Conservation (phyloP, 371 early-diverging fungal species). For the Apophysomyces trapeziformis region DNA sequence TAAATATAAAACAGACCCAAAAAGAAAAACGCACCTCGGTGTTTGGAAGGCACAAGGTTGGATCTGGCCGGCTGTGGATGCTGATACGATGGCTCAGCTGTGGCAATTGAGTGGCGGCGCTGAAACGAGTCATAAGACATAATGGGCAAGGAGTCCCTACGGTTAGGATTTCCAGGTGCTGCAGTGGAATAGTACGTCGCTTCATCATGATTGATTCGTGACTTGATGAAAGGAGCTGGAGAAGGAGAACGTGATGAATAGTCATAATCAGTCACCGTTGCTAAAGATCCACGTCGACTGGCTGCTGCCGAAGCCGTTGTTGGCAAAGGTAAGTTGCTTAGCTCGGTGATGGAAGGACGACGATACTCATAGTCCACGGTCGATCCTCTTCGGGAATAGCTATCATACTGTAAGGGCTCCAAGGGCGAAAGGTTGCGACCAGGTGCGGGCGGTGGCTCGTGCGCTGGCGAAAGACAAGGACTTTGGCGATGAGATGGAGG, state of each 20-base stretch:
- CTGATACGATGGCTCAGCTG: slow-evolving; percentile 35
- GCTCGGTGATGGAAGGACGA: slow-evolving; percentile 38
- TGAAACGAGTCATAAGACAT: slow-evolving; percentile 50
- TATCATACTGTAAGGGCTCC: slow-evolving; percentile 36
- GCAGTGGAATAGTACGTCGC: slow-evolving; percentile 20
- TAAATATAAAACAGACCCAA: background rate
- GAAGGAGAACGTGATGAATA: slow-evolving; percentile 49
- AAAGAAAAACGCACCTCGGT: slow-evolving; percentile 32
- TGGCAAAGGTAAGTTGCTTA: slow-evolving; percentile 34
- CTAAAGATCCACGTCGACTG: slow-evolving; percentile 46
- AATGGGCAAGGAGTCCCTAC: slow-evolving; percentile 51
- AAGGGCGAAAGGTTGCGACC: slow-evolving; percentile 30
- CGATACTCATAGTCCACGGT: slow-evolving; percentile 39
- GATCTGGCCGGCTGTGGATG: slow-evolving; percentile 12
- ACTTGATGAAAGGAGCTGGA: slow-evolving; percentile 15
- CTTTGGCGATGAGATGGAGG: slow-evolving; percentile 16
- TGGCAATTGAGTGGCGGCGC: slow-evolving; percentile 64
- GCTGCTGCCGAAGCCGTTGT: slow-evolving; percentile 30
- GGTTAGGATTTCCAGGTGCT: slow-evolving; percentile 10
- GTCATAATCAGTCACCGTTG: slow-evolving; percentile 43
- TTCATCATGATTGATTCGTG: slow-evolving; percentile 14
- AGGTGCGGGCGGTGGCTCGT: slow-evolving; percentile 12
- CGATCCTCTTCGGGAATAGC: slow-evolving; percentile 45
- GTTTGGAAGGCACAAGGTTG: slow-evolving; percentile 2
- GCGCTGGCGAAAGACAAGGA: slow-evolving; percentile 15